These are phyloP conservation scores for Xylaria scruposa DNA, from an alignment of 495 filamentous ascomycete species.

Conservation along the genomic window DNA sequence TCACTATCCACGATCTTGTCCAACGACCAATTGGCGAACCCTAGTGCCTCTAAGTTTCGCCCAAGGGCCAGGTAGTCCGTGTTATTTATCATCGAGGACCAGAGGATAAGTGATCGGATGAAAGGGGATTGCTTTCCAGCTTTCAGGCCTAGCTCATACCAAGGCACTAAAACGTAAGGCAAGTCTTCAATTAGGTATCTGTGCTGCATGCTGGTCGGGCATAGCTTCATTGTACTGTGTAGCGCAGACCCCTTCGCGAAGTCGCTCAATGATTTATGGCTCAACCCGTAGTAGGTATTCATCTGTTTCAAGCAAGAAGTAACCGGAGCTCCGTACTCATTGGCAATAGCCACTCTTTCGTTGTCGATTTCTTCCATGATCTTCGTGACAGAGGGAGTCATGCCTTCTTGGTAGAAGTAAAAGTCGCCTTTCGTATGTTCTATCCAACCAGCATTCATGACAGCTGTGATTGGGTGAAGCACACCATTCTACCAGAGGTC, in stretches of 20 bases:
- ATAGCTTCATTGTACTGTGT: slow-evolving; percentile 25
- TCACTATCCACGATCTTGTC: slow-evolving; percentile 1
- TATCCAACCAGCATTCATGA: slow-evolving; percentile 26
- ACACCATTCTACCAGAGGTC: slow-evolving; percentile 11
- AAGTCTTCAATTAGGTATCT: slow-evolving; percentile 18
- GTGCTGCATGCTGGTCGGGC: slow-evolving; percentile 18
- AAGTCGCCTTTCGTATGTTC: slow-evolving; percentile 25
- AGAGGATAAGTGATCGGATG: slow-evolving; percentile 22
- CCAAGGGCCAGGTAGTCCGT: slow-evolving; percentile 13
- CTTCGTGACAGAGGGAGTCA: slow-evolving; percentile 18
- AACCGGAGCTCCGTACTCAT: slow-evolving; percentile 10
- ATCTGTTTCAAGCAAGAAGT: slow-evolving; percentile 21
- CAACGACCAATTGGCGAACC: background rate
- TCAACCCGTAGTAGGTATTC: slow-evolving; percentile 22
- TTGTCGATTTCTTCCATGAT: slow-evolving; percentile 24
- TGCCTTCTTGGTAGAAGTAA: slow-evolving; percentile 25
- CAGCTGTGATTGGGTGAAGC: slow-evolving; percentile 15
- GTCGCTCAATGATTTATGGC: slow-evolving; percentile 9
- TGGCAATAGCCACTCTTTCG: slow-evolving; percentile 19
- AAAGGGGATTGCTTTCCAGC: slow-evolving; percentile 21
- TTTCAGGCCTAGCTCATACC: slow-evolving; percentile 23
- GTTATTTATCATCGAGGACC: slow-evolving; percentile 20
- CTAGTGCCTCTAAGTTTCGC: slow-evolving; percentile 14
- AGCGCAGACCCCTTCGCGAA: slow-evolving; percentile 19
- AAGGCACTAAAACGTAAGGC: slow-evolving; percentile 24